These are phyloP conservation scores for Pseudonectria foliicola DNA, from an alignment of 2,329 filamentous ascomycete genomes.

Conservation along the genomic window DNA sequence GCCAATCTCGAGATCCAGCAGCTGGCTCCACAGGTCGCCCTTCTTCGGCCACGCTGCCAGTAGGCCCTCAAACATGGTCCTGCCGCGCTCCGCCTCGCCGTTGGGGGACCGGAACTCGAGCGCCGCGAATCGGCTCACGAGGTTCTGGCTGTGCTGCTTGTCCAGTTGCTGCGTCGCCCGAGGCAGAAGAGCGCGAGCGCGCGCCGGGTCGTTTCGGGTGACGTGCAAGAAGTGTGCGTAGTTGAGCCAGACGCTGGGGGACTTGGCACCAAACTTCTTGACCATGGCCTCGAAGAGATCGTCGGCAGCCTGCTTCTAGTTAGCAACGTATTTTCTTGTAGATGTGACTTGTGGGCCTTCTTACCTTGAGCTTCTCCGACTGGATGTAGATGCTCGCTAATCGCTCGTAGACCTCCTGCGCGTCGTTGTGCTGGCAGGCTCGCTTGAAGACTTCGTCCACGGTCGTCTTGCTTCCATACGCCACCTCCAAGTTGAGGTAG, in stretches of 20 bases:
- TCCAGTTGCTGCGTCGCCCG: conserved; percentile 81
- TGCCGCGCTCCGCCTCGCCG: conserved; percentile 82
- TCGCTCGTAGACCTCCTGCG: conserved; percentile 81
- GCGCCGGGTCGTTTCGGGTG: conserved; percentile 60
- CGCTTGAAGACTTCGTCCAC: conserved; percentile 84
- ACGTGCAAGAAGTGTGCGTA: conserved; percentile 90
- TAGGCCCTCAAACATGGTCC: conserved; percentile 89
- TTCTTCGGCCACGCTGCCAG: conserved; percentile 81
- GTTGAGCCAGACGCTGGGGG: conserved; percentile 81
- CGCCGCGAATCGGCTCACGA: conserved; percentile 82
- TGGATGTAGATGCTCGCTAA: conserved; percentile 93
- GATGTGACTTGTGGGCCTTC: conserved; percentile 21
- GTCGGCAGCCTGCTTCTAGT: conserved; percentile 68
- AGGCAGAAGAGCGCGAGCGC: conserved; percentile 68
- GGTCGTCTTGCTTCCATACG: conserved; percentile 76
- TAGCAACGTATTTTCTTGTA: conserved; percentile 12
- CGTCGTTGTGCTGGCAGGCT: conserved; percentile 89
- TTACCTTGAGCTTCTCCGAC: conserved; percentile 75
- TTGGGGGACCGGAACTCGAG: conserved; percentile 81
- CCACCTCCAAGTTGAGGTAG: conserved; percentile 87
- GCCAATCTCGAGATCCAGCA: conserved; percentile 75
- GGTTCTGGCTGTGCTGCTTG: conserved; percentile 52
- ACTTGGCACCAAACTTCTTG: conserved; percentile 81
- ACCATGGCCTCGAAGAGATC: conserved; percentile 77
- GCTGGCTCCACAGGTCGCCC: conserved; percentile 87